Evolutionary conservation across 768 basidiomycete species (phyloP), one percentile per base, ranked within the genome.

Genomic region (Hericium rajendrae): DNA sequence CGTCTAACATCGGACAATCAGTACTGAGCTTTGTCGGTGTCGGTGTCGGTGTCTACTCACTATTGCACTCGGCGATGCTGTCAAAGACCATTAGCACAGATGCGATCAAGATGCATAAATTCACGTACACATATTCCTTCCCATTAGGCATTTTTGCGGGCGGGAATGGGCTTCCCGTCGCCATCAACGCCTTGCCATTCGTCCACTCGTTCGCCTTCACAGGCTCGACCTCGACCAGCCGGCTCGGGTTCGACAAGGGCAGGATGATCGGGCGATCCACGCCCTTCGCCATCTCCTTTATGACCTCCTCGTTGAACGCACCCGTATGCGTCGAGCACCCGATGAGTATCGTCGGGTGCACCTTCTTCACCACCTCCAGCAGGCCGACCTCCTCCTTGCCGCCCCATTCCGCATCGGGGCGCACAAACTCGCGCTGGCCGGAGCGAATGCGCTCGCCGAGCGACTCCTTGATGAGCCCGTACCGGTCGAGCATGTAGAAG

Each of bases 111-210:
- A 32, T 10, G 5, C 5, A 32, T 8, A 39, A 28, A n/a, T 6
- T 4, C 32, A 71, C 84, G 64, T 62, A 87, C 86, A 77, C 67
- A 64, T 85, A 86, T 40, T 83, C 76, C 69, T 82, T 83, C 49
- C 86, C 82, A 55, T 78, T 77, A 5, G 80, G 78, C 73, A 82
- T 79, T 70, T 81, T 79, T 32, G 84, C 85, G 26, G 82, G 82
- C 8, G 81, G 81, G 75, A 93, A 94, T 2, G 91, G 91, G 57
- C 86, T 88, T 18, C 91, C 92, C 11, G 88, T 92, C 1, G 91
- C 90, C 53, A 93, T 73, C 53, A 94, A 71, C 10, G 90, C 92
- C 64, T 79, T 81, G 3, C 89, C 91, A 2, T 81, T 70, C 2
- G 90, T 88, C 92, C 92, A 94, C 16, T 82, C 76, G 64, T 84